Evolutionary conservation across 1,284 basidiomycete genomes (phyloP).

Genomic region (Ceraceosorus guamensis): DNA sequence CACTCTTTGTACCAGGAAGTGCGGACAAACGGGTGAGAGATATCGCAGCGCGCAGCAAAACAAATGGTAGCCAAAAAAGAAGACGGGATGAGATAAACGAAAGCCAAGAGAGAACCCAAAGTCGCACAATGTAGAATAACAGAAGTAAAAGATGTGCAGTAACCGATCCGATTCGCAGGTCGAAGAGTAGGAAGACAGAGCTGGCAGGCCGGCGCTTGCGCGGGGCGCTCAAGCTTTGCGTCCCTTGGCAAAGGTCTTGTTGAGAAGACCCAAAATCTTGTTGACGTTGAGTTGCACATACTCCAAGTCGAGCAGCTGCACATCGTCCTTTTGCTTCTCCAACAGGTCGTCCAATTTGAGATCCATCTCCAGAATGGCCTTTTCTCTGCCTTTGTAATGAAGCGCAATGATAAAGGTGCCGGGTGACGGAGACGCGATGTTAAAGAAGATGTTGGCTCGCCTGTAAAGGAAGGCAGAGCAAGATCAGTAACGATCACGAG

Average conservation of each 20-base stretch:
- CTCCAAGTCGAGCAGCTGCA: conserved; percentile 86
- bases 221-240: no score
- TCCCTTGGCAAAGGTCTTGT: conserved; percentile 46
- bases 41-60: no score
- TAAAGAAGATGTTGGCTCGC: conserved; percentile 96
- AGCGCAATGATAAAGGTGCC: conserved; percentile 98
- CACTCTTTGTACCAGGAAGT: no score
- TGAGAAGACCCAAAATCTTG: conserved; percentile 72
- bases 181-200: no score
- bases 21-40: no score
- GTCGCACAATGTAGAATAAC: no score
- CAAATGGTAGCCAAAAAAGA: no score
- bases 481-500: not conserved
- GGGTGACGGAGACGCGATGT: conserved; percentile 91
- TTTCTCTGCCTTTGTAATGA: conserved; percentile 97
- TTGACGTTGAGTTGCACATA: conserved; percentile 96
- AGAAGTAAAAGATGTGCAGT: no score
- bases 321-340: conserved; percentile 98
- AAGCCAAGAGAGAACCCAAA: no score
- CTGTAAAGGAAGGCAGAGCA: conserved; percentile 50
- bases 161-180: no score
- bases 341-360: conserved; percentile 96
- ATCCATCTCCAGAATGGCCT: conserved; percentile 99
- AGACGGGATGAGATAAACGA: no score
- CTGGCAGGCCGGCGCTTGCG: no score